phyloP scores from a whole-genome alignment of 208 protist genomes.

The Leptomonas pyrrhocoris region DNA sequence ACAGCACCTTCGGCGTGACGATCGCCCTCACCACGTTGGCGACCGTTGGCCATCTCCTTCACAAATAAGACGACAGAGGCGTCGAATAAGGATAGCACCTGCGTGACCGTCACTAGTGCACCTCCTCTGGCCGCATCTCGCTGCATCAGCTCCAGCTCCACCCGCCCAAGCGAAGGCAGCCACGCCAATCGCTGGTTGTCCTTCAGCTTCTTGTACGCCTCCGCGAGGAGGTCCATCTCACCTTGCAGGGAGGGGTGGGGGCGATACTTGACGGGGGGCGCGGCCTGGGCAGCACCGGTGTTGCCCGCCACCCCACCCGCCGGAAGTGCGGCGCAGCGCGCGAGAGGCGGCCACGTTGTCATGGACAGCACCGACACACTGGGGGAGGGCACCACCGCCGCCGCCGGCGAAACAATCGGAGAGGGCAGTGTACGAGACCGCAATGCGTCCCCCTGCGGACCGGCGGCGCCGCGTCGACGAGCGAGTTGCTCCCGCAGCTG shows the following conservation, averaged over 20 bases:
- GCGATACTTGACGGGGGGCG: constrained; percentile 48
- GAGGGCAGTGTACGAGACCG: background rate
- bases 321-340: constrained; percentile 26
- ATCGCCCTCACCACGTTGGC: background rate
- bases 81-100: constrained; percentile 67
- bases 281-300: constrained; percentile 24
- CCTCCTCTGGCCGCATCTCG: constrained; percentile 37
- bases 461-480: background rate
- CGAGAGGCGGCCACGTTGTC: constrained; percentile 65
- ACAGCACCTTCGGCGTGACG: too few relatives aligned
- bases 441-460: background rate
- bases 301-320: constrained; percentile 19
- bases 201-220: constrained; percentile 63
- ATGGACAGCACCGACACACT: constrained; percentile 79
- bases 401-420: too few relatives aligned
- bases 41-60: constrained; percentile 37
- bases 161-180: constrained; percentile 62
- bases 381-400: constrained; percentile 20
- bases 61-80: constrained; percentile 78
- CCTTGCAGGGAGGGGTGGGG: constrained; percentile 62
- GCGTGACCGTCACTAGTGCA: constrained; percentile 38
- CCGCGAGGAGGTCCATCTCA: constrained; percentile 59
- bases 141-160: constrained; percentile 69
- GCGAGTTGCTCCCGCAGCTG: constrained; percentile 54
- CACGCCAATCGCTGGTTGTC: constrained; percentile 73